Percentiles rank a stretch among this genome's conserved stretches.
Evolutionary conservation across 208 protist genomes (phyloP).

Genomic region (Leishmania braziliensis): DNA sequence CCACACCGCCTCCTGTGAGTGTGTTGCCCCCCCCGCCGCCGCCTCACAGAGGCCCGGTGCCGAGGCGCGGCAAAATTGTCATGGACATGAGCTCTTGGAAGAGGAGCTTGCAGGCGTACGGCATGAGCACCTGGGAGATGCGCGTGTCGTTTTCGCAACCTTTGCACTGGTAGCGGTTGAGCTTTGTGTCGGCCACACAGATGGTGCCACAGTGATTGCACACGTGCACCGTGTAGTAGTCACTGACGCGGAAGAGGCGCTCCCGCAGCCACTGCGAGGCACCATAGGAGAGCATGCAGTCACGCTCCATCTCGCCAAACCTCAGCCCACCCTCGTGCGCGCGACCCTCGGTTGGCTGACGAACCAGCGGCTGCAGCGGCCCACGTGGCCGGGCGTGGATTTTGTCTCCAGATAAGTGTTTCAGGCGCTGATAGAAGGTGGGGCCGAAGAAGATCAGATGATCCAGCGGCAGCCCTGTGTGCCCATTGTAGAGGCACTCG

Average conservation of each 20-base stretch:
- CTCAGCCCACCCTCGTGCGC: slow-evolving; percentile 98
- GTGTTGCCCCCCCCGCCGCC: not conserved
- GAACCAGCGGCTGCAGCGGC: slow-evolving; percentile 94
- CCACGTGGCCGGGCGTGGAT: slow-evolving; percentile 98
- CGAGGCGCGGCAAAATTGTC: slow-evolving; percentile 88
- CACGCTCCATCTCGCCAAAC: slow-evolving; percentile 99
- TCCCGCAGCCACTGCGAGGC: slow-evolving; percentile 96
- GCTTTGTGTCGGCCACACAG: slow-evolving; percentile 57
- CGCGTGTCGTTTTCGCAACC: slow-evolving; percentile 96
- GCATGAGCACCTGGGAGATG: slow-evolving; percentile 94
- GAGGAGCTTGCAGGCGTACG: slow-evolving; percentile 99
- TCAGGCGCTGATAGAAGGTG: slow-evolving; percentile 99
- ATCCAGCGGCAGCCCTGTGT: slow-evolving; percentile 97
- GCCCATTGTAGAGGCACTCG: slow-evolving; percentile 95
- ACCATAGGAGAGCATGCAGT: slow-evolving; percentile 98
- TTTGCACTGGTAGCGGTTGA: slow-evolving; percentile 85
- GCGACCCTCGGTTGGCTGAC: slow-evolving; percentile 99
- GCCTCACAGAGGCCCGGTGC: slow-evolving; percentile 42
- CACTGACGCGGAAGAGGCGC: slow-evolving; percentile 97
- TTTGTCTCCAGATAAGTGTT: slow-evolving; percentile 99
- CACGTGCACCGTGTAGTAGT: slow-evolving; percentile 96
- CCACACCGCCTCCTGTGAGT: not conserved
- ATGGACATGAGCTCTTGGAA: slow-evolving; percentile 99
- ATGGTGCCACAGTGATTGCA: slow-evolving; percentile 94
- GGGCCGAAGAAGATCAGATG: slow-evolving; percentile 99